phyloP scores from a whole-genome alignment of 2,329 filamentous ascomycete genomes.

The Trichoderma asperellum region DNA sequence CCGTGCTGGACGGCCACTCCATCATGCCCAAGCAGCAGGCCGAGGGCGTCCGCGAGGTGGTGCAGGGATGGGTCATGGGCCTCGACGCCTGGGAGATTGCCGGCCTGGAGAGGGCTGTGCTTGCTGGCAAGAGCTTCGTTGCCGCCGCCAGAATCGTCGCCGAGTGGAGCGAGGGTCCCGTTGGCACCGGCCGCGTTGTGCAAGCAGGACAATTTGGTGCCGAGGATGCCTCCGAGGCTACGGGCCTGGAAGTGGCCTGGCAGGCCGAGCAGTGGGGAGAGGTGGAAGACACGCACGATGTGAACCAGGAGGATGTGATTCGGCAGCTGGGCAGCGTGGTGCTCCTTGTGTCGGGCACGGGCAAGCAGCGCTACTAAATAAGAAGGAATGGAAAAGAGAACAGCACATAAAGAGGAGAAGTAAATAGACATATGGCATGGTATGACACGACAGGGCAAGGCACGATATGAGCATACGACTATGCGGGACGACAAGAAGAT shows the following conservation, averaged over 20 bases:
- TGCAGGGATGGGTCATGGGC: constrained; percentile 75
- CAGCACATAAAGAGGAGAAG: neutral
- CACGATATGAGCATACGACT: neutral
- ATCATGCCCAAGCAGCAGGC: constrained; percentile 78
- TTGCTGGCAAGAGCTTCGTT: constrained; percentile 86
- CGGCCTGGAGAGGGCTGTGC: constrained; percentile 78
- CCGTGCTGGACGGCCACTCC: constrained; percentile 76
- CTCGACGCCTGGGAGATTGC: constrained; percentile 82
- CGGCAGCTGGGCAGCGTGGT: constrained; percentile 88
- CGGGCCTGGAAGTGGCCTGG: constrained; percentile 85
- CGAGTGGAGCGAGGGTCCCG: constrained; percentile 83
- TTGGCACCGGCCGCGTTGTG: constrained; percentile 49
- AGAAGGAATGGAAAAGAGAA: neutral
- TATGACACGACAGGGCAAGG: neutral
- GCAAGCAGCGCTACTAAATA: constrained; percentile 33
- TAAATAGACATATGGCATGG: neutral
- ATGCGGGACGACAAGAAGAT: neutral
- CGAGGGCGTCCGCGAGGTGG: constrained; percentile 73
- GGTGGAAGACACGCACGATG: constrained; percentile 97
- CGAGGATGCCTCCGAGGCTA: constrained; percentile 77
- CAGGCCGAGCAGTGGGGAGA: constrained; percentile 93
- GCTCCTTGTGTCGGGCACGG: constrained; percentile 71
- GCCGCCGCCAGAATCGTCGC: constrained; percentile 75
- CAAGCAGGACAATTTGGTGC: constrained; percentile 65
- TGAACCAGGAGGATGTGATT: constrained; percentile 85